Evolutionary conservation across 2,329 filamentous ascomycete species (phyloP), one percentile per base, ranked within the genome.

Genomic region (Pseudopithomyces maydicus): DNA sequence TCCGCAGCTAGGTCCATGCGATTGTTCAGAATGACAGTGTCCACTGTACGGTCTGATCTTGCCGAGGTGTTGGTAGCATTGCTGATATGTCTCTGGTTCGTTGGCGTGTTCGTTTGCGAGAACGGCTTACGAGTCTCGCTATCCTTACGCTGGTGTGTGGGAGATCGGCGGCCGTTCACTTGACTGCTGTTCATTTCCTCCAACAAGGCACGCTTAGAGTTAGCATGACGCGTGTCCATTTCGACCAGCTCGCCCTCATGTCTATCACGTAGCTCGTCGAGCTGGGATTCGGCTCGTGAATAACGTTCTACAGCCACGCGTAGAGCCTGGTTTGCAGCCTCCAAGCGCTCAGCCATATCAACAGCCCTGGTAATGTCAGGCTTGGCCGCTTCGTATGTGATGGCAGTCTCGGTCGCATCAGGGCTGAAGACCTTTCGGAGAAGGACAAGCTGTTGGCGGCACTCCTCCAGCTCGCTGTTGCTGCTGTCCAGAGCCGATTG

Each of bases 1-100:
- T 98, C 93, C 3, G 91, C 86, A 69, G 93, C 95, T 57, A 96
- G 81, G 72, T 98, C 94, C 88, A 96, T 94, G 38, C 90, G 88
- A 70, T 90, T 92, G 78, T 95, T 94, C 77, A 91, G 91, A 64
- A 88, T 89, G 41, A 92, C 81, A 15, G 92, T 90, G 73, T 97
- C 94, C 22, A 89, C 86, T 0, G 92, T 97, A 55, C 88, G 85
- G 72, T 98, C 94, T 2, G 93, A 97, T 39, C 90, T 87, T 56
- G 85, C 87, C 35, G 93, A 96, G 69, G 96, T 91, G 61, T 88
- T 83, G 43, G 84, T 82, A 36, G 88, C 86, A 63, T 88, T 87
- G 64, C 86, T 84, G 52, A 87, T 84, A 61, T 88, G 84, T 57
- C 88, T 87, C 52, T 91, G 88, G 62, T 79, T 76, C 19, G 87